These are phyloP conservation scores for Lolium perenne DNA, from an alignment of 176 grass and related monocot genomes.

Conservation along the genomic window DNA sequence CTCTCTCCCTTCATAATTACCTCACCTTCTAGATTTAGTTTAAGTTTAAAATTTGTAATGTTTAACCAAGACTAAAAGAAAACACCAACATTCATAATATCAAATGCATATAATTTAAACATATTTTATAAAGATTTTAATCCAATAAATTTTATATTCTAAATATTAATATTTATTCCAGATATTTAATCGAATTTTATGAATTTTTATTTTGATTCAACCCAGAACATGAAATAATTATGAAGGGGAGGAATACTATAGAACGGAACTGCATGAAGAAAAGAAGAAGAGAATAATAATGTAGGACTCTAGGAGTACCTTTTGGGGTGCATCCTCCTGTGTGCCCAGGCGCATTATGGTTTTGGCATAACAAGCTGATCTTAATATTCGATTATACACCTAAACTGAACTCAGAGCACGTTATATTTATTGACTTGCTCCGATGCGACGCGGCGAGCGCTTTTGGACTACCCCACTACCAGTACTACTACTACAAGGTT, in stretches of 20 bases:
- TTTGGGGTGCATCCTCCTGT: background rate
- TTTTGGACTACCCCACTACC: slow-evolving; percentile 12
- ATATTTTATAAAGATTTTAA: no score
- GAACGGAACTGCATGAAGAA: background rate
- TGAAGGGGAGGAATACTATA: background rate
- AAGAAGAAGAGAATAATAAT: background rate
- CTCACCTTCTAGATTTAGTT: no score
- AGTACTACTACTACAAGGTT: background rate
- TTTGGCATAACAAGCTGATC: background rate
- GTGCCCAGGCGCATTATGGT: background rate
- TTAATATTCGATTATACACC: background rate
- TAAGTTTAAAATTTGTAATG: no score
- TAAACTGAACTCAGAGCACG: background rate
- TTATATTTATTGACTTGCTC: background rate
- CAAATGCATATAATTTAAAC: no score
- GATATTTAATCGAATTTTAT: no score
- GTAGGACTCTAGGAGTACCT: background rate
- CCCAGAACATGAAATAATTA: no score
- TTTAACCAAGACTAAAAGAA: no score
- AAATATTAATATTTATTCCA: no score
- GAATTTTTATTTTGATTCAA: no score
- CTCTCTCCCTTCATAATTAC: no score
- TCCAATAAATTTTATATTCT: no score
- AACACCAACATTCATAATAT: no score
- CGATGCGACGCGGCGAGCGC: background rate